Evolutionary conservation across 345 rosid species (phyloP).

Genomic region (Gossypium stocksii): DNA sequence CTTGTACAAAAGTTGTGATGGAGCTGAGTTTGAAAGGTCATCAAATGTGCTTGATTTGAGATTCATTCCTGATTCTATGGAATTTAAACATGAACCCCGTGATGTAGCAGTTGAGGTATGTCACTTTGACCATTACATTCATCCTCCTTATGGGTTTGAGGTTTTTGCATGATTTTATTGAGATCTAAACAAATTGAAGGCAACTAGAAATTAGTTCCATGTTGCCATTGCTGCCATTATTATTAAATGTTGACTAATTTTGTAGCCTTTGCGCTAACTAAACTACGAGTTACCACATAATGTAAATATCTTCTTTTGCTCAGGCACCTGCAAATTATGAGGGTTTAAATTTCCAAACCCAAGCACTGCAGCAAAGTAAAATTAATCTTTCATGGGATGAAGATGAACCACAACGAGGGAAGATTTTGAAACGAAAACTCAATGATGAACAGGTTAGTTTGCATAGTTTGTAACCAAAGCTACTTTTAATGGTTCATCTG

Average conservation of each 20-base stretch:
- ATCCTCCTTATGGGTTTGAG: neutral
- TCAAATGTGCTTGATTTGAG: conserved; percentile 90
- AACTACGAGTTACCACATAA: neutral
- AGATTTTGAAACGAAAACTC: conserved; percentile 68
- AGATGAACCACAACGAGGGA: conserved; percentile 85
- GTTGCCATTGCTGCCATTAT: neutral
- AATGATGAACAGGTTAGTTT: conserved; percentile 67
- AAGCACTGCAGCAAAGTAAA: conserved; percentile 80
- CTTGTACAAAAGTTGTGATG: conserved; percentile 81
- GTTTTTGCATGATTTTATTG: neutral
- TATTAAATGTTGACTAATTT: neutral
- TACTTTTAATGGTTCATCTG: conserved; percentile 6
- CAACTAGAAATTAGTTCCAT: neutral
- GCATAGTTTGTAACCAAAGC: neutral
- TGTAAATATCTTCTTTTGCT: conserved; percentile 9
- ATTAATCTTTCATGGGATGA: conserved; percentile 88
- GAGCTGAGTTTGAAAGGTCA: conserved; percentile 83
- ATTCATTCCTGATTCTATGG: conserved; percentile 89
- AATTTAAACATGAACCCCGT: conserved; percentile 80
- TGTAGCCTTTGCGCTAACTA: neutral
- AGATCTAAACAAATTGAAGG: neutral
- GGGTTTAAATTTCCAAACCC: conserved; percentile 71
- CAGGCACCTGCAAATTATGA: conserved; percentile 75
- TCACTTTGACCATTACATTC: neutral
- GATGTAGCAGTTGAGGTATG: conserved; percentile 83